These are phyloP conservation scores for Schizosaccharomyces octosporus DNA, from an alignment of 805 yeast species.

Conservation along the genomic window DNA sequence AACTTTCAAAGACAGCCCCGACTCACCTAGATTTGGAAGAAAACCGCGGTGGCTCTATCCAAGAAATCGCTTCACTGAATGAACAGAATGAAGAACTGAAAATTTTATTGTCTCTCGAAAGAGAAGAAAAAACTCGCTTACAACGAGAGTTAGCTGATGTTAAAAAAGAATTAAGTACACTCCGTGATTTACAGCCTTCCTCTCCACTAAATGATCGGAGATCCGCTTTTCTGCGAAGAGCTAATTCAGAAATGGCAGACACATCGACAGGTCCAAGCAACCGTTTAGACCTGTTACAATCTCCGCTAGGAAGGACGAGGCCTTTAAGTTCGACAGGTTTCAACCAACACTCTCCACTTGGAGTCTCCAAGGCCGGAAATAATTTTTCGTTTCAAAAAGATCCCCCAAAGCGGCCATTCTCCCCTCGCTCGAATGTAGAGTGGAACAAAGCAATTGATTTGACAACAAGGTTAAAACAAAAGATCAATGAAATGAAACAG, in stretches of 20 bases:
- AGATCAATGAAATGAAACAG: not conserved
- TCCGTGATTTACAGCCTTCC: not conserved
- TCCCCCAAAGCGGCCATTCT: not conserved
- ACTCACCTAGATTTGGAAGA: not conserved
- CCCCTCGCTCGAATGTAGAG: not conserved
- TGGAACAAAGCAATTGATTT: conserved; percentile 1
- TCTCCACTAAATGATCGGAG: not conserved
- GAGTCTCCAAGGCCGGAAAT: not conserved
- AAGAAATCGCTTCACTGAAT: not conserved
- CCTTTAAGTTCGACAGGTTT: not conserved
- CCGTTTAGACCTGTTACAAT: too few species aligned
- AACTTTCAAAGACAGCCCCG: not conserved
- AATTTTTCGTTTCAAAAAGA: not conserved
- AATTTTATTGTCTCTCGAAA: not conserved
- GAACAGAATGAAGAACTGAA: not conserved
- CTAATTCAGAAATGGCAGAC: not conserved
- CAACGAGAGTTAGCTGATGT: not conserved
- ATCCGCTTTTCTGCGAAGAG: not conserved
- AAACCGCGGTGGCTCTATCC: not conserved
- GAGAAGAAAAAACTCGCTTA: not conserved
- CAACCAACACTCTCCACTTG: not conserved
- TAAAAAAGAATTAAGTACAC: not conserved
- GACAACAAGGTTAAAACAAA: not conserved
- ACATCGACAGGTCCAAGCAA: not conserved
- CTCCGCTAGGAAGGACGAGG: not conserved